Evolutionary conservation across 306 rosid species (phyloP).

Genomic region (Quercus cerris): DNA sequence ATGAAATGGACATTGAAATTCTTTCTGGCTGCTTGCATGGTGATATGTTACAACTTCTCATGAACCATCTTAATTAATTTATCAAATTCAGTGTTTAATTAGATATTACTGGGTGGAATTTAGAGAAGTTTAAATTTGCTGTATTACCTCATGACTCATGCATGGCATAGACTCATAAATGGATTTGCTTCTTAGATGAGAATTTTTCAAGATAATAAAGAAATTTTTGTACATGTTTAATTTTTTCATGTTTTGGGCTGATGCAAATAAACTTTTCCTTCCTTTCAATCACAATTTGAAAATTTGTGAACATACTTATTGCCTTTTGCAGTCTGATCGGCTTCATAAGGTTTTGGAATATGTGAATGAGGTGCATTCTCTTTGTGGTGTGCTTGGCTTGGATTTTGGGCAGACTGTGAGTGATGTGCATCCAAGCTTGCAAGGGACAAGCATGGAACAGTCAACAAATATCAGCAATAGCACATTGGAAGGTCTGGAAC

Average conservation of each 20-base stretch:
- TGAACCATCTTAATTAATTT: neutral
- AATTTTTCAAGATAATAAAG: neutral
- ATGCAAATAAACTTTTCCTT: neutral
- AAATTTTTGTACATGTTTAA: neutral
- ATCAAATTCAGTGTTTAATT: neutral
- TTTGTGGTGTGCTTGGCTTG: constrained; percentile 81
- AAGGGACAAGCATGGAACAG: constrained; percentile 59
- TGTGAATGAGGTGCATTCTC: constrained; percentile 87
- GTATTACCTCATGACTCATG: neutral
- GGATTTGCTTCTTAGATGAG: neutral
- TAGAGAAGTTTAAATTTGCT: neutral
- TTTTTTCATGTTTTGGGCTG: neutral
- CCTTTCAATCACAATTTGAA: neutral
- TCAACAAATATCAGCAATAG: constrained; percentile 80
- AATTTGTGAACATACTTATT: neutral
- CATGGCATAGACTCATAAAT: neutral
- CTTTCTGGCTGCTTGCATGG: constrained; percentile 1
- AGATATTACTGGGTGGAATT: no score
- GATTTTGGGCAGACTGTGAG: constrained; percentile 83
- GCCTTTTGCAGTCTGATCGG: constrained; percentile 71
- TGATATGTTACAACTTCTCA: constrained; percentile 3
- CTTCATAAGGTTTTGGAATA: constrained; percentile 83
- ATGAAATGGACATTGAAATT: constrained; percentile 2
- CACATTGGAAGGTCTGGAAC: constrained; percentile 90
- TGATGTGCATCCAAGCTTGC: constrained; percentile 94